Percentiles rank a stretch among this genome's conserved stretches.
Conservation (phyloP, 2,329 filamentous ascomycete species). For the Aspergillus candidus region DNA sequence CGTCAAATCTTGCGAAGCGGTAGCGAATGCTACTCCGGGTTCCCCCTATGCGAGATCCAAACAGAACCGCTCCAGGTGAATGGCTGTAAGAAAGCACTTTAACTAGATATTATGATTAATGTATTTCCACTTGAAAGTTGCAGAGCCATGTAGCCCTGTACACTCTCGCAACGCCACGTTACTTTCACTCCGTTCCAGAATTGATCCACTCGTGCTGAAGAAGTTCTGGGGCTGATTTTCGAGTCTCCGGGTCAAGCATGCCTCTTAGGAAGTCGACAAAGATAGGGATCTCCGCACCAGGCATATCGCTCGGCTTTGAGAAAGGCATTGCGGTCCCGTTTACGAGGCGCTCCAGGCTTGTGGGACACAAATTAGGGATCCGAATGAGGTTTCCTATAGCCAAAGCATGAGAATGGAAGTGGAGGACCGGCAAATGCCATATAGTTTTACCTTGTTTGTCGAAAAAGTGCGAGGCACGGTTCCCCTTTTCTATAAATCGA, state of each 20-base stretch:
- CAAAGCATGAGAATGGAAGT: slow-evolving; percentile 1
- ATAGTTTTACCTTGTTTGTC: slow-evolving; percentile 14
- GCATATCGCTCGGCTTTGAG: slow-evolving; percentile 20
- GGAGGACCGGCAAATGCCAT: background rate
- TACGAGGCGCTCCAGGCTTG: slow-evolving; percentile 18
- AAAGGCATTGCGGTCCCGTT: slow-evolving; percentile 19
- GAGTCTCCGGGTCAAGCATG: slow-evolving; percentile 18
- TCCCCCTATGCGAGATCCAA: no score
- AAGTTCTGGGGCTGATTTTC: slow-evolving; percentile 20
- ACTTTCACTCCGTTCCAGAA: no score
- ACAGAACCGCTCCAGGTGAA: no score
- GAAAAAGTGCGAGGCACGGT: slow-evolving; percentile 13
- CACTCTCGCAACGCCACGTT: no score
- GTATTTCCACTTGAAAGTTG: no score
- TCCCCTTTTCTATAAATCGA: slow-evolving; percentile 15
- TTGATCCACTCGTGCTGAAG: slow-evolving; percentile 20
- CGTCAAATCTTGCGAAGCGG: no score
- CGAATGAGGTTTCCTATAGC: slow-evolving; percentile 18
- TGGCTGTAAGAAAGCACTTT: no score
- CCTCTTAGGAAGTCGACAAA: slow-evolving; percentile 22
- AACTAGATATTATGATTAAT: no score
- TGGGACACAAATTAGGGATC: slow-evolving; percentile 19
- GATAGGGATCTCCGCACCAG: slow-evolving; percentile 17
- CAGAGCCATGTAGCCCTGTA: no score
- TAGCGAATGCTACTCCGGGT: no score